Percentiles rank a stretch among this genome's conserved stretches.
Conservation (phyloP, 305 asterid species). For the Fraxinus xanthoxyloides region DNA sequence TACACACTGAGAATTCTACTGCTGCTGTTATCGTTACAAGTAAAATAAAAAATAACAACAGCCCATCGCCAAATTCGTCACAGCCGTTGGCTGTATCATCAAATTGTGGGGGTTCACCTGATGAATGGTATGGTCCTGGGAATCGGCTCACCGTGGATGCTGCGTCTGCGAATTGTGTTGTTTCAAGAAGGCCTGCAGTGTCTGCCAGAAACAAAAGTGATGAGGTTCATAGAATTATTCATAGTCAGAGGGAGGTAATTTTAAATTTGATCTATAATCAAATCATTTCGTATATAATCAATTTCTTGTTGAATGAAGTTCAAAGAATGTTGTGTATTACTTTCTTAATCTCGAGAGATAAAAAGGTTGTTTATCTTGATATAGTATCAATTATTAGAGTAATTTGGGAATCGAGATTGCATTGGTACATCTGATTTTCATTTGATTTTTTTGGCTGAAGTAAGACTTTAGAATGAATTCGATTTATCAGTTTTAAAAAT, state of each 20-base stretch:
- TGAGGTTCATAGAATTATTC: slow-evolving; percentile 38
- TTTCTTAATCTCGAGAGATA: neutral
- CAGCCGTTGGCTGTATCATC: slow-evolving; percentile 53
- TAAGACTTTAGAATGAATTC: neutral
- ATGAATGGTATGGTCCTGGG: slow-evolving; percentile 89
- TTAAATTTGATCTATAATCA: neutral
- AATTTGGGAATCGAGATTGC: neutral
- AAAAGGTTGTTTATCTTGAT: slow-evolving; percentile 2
- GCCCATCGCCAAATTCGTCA: slow-evolving; percentile 36
- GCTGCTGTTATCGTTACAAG: slow-evolving; percentile 9
- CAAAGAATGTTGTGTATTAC: neutral
- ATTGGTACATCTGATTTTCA: neutral
- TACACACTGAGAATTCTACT: slow-evolving; percentile 18
- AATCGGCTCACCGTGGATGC: slow-evolving; percentile 66
- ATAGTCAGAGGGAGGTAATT: slow-evolving; percentile 58
- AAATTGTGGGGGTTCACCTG: slow-evolving; percentile 67
- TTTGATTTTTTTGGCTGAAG: neutral
- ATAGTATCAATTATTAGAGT: slow-evolving; percentile 5
- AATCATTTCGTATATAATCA: neutral
- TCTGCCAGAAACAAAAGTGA: slow-evolving; percentile 60
- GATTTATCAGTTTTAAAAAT: neutral
- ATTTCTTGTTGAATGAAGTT: neutral
- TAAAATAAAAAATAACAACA: slow-evolving; percentile 18
- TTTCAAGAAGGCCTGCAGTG: slow-evolving; percentile 58
- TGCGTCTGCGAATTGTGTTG: slow-evolving; percentile 78